Percentiles rank a stretch among this genome's conserved stretches.
These are phyloP conservation scores for Xylaria multiplex DNA, from an alignment of 2,329 filamentous ascomycete genomes.

Conservation along the genomic window DNA sequence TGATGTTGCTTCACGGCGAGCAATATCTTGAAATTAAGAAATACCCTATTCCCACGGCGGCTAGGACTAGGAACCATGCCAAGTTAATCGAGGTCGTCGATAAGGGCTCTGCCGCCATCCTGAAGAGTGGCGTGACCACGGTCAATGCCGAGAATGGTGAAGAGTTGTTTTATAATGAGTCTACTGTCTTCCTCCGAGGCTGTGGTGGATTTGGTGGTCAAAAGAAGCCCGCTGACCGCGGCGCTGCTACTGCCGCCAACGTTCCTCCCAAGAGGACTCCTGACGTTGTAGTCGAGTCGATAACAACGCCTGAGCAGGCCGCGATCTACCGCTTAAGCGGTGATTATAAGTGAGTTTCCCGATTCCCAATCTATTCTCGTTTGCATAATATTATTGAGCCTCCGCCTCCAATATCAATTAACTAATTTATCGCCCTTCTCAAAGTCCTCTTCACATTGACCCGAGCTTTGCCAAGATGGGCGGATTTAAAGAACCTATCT, in stretches of 20 bases:
- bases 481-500: constrained; percentile 92
- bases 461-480: constrained; percentile 93
- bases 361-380: neutral
- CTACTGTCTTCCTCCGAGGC: constrained; percentile 90
- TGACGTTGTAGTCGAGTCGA: constrained; percentile 84
- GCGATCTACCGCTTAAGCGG: constrained; percentile 92
- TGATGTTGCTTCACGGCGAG: constrained; percentile 99
- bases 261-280: constrained; percentile 79
- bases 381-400: neutral
- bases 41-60: constrained; percentile 89
- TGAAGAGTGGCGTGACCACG: constrained; percentile 83
- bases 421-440: constrained; percentile 18
- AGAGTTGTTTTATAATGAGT: constrained; percentile 96
- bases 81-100: constrained; percentile 94
- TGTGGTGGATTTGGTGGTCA: constrained; percentile 89
- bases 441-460: constrained; percentile 88
- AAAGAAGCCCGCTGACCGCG: constrained; percentile 79
- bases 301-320: constrained; percentile 90
- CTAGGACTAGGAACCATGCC: constrained; percentile 77
- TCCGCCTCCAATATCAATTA: neutral
- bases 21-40: constrained; percentile 96
- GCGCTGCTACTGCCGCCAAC: constrained; percentile 82
- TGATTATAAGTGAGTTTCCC: constrained; percentile 76
- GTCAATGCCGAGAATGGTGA: constrained; percentile 86
- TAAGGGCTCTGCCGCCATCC: constrained; percentile 89